These are phyloP conservation scores for Halenospora varia DNA, from an alignment of 495 filamentous ascomycete species.

Conservation along the genomic window DNA sequence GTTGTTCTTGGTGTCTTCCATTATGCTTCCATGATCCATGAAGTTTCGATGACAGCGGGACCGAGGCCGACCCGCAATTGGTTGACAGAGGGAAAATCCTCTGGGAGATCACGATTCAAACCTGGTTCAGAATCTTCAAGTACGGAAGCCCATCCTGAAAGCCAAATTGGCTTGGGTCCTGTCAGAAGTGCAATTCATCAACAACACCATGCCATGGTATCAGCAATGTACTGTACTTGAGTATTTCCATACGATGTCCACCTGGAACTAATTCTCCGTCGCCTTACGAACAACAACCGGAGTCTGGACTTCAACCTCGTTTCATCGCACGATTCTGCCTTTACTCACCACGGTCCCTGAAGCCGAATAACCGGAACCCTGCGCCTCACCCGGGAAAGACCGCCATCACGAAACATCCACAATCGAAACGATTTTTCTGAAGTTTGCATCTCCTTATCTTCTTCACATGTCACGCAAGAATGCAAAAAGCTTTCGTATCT, in stretches of 20 bases:
- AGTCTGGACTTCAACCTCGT: neutral
- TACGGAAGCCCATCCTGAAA: neutral
- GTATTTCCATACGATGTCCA: neutral
- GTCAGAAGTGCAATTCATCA: neutral
- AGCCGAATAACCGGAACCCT: neutral
- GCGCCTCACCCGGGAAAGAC: neutral
- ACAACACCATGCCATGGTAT: neutral
- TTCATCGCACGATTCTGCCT: neutral
- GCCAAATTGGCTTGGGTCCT: no score
- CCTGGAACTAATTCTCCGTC: neutral
- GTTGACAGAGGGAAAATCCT: neutral
- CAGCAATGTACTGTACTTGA: neutral
- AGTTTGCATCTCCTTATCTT: neutral
- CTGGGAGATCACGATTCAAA: neutral
- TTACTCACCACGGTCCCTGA: neutral
- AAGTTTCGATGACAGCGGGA: neutral
- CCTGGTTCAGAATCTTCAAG: neutral
- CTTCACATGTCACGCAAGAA: neutral
- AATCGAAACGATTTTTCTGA: neutral
- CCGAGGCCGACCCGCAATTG: neutral
- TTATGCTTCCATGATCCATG: conserved; percentile 10
- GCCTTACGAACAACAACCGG: neutral
- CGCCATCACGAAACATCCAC: neutral
- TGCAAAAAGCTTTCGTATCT: neutral
- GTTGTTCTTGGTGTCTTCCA: conserved; percentile 20